These are phyloP conservation scores for Didymella segeticola DNA, from an alignment of 2,329 filamentous ascomycete species.

Conservation along the genomic window DNA sequence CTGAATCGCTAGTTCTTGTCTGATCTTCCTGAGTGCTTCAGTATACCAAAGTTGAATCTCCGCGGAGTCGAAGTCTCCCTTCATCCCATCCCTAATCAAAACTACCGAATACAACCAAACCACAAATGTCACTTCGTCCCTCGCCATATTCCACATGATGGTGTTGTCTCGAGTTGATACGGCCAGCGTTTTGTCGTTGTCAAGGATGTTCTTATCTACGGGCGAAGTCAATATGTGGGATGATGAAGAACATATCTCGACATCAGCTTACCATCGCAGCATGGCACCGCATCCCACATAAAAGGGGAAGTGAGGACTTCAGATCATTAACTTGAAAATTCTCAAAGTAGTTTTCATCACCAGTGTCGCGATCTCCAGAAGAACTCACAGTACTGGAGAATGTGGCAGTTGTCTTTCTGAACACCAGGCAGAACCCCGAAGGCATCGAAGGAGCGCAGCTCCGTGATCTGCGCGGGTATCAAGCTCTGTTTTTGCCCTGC, in stretches of 20 bases:
- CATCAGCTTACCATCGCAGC: not conserved
- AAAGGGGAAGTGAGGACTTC: not conserved
- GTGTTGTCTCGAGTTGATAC: not conserved
- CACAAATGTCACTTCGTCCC: not conserved
- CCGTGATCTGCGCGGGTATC: not conserved
- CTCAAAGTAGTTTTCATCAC: not conserved
- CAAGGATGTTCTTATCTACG: not conserved
- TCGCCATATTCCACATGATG: not conserved
- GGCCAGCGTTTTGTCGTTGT: not conserved
- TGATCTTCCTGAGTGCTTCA: not conserved
- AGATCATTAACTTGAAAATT: not conserved
- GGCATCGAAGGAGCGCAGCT: not conserved
- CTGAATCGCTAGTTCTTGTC: not conserved
- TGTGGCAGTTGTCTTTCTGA: not conserved
- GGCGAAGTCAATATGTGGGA: not conserved
- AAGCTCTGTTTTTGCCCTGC: not conserved
- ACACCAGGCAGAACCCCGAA: not conserved
- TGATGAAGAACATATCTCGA: too few relatives aligned
- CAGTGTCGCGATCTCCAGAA: not conserved
- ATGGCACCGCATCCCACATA: not conserved
- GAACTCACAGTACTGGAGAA: not conserved
- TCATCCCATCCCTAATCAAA: not conserved
- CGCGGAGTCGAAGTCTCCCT: not conserved
- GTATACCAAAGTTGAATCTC: not conserved
- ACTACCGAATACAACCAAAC: not conserved